Conservation (phyloP, 192 early-diverging fungal genomes). For the Ramicandelaber brevisporus region DNA sequence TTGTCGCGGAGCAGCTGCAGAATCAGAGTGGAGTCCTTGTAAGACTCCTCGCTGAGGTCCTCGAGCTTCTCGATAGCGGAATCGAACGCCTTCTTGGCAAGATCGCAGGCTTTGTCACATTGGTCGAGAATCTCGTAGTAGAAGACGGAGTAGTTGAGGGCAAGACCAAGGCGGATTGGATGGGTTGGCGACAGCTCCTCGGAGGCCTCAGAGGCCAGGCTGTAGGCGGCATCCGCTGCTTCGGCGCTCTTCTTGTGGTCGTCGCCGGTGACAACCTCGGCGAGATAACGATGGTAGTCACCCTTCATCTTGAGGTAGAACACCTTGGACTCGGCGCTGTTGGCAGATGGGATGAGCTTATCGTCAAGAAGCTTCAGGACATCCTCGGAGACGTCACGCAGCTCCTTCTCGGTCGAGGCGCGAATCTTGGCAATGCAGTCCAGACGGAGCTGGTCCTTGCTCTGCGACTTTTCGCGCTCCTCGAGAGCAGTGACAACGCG, state of each 20-base stretch:
- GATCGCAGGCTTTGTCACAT: slow-evolving; percentile 73
- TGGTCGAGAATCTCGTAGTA: slow-evolving; percentile 95
- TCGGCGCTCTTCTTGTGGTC: slow-evolving; percentile 69
- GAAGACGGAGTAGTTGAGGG: slow-evolving; percentile 96
- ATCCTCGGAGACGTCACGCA: slow-evolving; percentile 81
- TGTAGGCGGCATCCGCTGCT: slow-evolving; percentile 82
- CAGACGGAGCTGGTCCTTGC: slow-evolving; percentile 56
- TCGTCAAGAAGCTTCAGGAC: slow-evolving; percentile 73
- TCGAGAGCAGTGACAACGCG: slow-evolving; percentile 92
- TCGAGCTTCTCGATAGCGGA: slow-evolving; percentile 89
- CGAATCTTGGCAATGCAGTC: slow-evolving; percentile 81
- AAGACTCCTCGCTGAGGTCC: slow-evolving; percentile 75
- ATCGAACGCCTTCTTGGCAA: slow-evolving; percentile 85
- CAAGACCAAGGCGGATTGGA: slow-evolving; percentile 91
- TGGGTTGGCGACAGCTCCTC: slow-evolving; percentile 70
- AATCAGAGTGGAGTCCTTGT: slow-evolving; percentile 94
- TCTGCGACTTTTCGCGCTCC: slow-evolving; percentile 80
- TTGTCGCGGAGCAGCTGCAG: slow-evolving; percentile 97
- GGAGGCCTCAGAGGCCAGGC: slow-evolving; percentile 71
- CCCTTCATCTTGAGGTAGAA: slow-evolving; percentile 99
- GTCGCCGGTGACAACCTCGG: slow-evolving; percentile 80
- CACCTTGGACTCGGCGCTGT: slow-evolving; percentile 94
- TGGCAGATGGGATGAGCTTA: slow-evolving; percentile 64
- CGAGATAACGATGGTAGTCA: slow-evolving; percentile 97
- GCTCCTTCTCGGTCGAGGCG: slow-evolving; percentile 77